A percentile compares a stretch with the other conserved stretches of the same genome.
phyloP scores from a whole-genome alignment of 148 eudicot genomes.

The Chenopodium suecicum region DNA sequence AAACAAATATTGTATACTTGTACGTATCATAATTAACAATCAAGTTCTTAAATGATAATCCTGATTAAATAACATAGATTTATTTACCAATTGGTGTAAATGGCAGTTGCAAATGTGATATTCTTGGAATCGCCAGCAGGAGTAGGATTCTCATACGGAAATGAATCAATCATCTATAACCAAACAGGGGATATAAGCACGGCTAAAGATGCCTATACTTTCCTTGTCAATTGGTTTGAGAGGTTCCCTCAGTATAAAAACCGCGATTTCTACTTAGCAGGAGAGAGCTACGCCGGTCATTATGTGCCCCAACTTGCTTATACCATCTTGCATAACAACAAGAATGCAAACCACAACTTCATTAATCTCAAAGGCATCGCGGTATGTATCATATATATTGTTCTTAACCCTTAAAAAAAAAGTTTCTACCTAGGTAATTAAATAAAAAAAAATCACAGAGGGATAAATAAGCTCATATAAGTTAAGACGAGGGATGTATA shows the following conservation, averaged over 20 bases:
- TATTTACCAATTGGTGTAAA: neutral
- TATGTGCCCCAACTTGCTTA: slow-evolving; percentile 58
- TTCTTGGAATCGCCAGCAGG: slow-evolving; percentile 70
- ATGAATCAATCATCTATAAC: slow-evolving; percentile 32
- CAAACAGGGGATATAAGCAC: slow-evolving; percentile 45
- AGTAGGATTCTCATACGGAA: slow-evolving; percentile 59
- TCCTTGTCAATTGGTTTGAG: slow-evolving; percentile 54
- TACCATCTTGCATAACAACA: slow-evolving; percentile 39
- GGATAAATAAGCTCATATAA: neutral
- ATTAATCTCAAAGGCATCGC: slow-evolving; percentile 49
- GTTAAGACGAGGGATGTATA: too few relatives aligned
- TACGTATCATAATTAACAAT: too few relatives aligned
- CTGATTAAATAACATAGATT: neutral
- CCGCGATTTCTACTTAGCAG: slow-evolving; percentile 46
- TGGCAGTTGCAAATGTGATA: slow-evolving; percentile 56
- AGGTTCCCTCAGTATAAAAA: slow-evolving; percentile 59
- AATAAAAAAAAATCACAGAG: too few relatives aligned
- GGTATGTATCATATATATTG: slow-evolving; percentile 20
- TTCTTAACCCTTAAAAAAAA: too few relatives aligned
- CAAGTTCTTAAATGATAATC: too few relatives aligned
- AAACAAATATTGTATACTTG: too few relatives aligned
- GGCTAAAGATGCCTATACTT: slow-evolving; percentile 50
- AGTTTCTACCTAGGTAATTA: neutral
- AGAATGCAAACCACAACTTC: slow-evolving; percentile 13
- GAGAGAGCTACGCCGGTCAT: slow-evolving; percentile 66